phyloP scores from a whole-genome alignment of 805 yeast species.

The Yarrowia osloensis region DNA sequence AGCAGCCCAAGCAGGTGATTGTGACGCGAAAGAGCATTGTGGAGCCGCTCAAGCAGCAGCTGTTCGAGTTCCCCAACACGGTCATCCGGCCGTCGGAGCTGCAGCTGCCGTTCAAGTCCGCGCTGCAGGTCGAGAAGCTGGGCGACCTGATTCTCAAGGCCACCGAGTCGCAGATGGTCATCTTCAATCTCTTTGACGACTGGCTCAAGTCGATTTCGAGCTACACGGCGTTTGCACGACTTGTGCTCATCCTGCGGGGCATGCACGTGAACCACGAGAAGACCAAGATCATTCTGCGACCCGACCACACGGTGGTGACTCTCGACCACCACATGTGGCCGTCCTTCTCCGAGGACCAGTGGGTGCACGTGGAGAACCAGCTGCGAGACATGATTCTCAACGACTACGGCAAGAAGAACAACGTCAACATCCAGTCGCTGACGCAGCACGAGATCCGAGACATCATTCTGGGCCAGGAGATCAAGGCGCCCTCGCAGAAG shows the following conservation, averaged over 20 bases:
- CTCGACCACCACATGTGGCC: constrained; percentile 93
- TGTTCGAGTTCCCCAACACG: constrained; percentile 94
- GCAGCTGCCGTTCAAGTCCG: constrained; percentile 84
- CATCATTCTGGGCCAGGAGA: constrained; percentile 89
- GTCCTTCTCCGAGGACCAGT: constrained; percentile 77
- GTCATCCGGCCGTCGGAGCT: constrained; percentile 87
- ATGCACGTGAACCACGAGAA: constrained; percentile 74
- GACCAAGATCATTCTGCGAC: constrained; percentile 71
- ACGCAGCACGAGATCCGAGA: constrained; percentile 95
- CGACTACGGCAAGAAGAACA: constrained; percentile 83
- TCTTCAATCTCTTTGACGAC: constrained; percentile 90
- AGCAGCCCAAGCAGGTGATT: constrained; percentile 90
- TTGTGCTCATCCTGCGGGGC: constrained; percentile 80
- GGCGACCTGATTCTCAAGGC: constrained; percentile 80
- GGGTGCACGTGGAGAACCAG: constrained; percentile 87
- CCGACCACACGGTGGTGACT: constrained; percentile 69
- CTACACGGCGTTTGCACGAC: constrained; percentile 89
- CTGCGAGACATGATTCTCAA: constrained; percentile 81
- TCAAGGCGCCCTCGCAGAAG: constrained; percentile 82
- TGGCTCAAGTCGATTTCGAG: constrained; percentile 85
- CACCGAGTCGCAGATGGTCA: constrained; percentile 88
- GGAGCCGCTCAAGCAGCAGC: constrained; percentile 95
- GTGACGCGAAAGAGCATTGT: constrained; percentile 87
- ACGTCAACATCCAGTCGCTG: constrained; percentile 79
- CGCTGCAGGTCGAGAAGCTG: constrained; percentile 77